Percentiles rank a stretch among this genome's conserved stretches.
phyloP scores from a whole-genome alignment of 331 rosid genomes.

The Quercus lobata region DNA sequence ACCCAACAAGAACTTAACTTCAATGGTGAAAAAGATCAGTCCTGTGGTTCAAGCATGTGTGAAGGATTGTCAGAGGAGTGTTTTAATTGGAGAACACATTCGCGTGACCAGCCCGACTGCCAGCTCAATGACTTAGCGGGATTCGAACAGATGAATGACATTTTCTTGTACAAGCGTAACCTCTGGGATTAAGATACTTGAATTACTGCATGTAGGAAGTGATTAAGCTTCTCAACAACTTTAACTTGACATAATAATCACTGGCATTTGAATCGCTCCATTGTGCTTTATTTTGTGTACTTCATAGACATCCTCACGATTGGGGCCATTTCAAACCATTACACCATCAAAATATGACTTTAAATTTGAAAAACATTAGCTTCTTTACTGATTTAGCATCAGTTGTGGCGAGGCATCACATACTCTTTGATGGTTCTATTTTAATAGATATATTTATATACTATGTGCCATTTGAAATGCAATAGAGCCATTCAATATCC shows the following conservation, averaged over 20 bases:
- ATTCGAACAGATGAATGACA: constrained; percentile 46
- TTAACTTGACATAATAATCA: constrained; percentile 16
- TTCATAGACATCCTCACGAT: constrained; percentile 18
- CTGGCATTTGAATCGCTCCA: constrained; percentile 35
- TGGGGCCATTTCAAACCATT: constrained; percentile 25
- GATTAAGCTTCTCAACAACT: constrained; percentile 30
- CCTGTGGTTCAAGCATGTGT: constrained; percentile 48
- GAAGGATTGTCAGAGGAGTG: constrained; percentile 44
- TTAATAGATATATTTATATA: constrained; percentile 4
- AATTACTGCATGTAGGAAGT: constrained; percentile 43
- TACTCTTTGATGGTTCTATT: constrained; percentile 9
- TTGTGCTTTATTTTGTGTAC: constrained; percentile 33
- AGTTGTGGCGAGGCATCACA: constrained; percentile 28
- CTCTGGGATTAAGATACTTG: constrained; percentile 57
- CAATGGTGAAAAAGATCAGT: constrained; percentile 34
- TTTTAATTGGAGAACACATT: constrained; percentile 29
- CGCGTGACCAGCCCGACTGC: constrained; percentile 23
- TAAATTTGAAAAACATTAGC: constrained; percentile 25
- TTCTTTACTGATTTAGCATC: constrained; percentile 10
- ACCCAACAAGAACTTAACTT: constrained; percentile 26
- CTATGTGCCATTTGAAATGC: constrained; percentile 4
- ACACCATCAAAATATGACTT: constrained; percentile 25
- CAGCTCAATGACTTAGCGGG: constrained; percentile 48
- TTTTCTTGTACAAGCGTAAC: constrained; percentile 68
- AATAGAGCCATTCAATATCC: constrained; percentile 31